These are phyloP conservation scores for Botrytis sinoallii DNA, from an alignment of 2,329 filamentous ascomycete species.

Conservation along the genomic window DNA sequence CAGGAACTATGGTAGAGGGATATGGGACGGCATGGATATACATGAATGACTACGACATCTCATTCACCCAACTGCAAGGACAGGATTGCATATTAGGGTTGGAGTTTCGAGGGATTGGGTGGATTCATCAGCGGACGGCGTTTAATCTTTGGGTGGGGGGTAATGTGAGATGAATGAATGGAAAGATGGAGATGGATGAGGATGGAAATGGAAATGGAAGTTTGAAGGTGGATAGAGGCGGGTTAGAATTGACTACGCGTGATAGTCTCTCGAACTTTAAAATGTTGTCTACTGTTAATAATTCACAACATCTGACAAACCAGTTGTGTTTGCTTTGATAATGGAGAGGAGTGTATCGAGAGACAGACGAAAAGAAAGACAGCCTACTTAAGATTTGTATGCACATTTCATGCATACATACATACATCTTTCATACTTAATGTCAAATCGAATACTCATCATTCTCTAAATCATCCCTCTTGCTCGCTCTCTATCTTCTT, in stretches of 20 bases:
- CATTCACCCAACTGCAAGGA: background rate
- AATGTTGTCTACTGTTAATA: background rate
- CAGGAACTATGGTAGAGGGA: background rate
- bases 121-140: slow-evolving; percentile 16
- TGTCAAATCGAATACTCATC: background rate
- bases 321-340: background rate
- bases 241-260: background rate
- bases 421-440: background rate
- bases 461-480: background rate
- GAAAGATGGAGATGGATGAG: background rate
- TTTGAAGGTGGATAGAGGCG: background rate
- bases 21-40: slow-evolving; percentile 1
- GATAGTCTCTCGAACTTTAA: background rate
- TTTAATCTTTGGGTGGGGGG: slow-evolving; percentile 3
- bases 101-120: background rate
- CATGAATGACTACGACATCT: slow-evolving; percentile 9
- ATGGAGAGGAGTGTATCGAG: background rate
- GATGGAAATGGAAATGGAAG: too few species aligned
- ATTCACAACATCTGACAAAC: background rate
- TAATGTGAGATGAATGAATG: background rate
- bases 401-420: background rate
- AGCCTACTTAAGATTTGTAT: background rate
- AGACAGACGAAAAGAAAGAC: background rate
- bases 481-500: background rate
- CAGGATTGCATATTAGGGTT: background rate